Conservation (phyloP, 164 flowering plant genomes). For the Magnolia officinalis region DNA sequence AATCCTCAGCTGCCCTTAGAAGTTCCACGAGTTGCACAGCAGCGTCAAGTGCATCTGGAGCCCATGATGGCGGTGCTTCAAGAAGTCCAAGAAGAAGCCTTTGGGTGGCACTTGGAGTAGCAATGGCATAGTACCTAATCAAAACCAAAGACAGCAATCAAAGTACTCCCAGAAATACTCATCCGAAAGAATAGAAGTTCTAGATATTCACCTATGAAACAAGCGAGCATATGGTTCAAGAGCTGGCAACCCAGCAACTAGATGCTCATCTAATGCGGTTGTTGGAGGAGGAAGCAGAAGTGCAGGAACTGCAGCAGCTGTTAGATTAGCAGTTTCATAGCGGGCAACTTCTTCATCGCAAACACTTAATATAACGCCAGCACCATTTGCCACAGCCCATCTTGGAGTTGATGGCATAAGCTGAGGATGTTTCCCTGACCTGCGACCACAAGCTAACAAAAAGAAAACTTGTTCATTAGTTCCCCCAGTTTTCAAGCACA, state of each 20-base stretch:
- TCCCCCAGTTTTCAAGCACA: background rate
- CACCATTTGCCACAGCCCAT: slow-evolving; percentile 99
- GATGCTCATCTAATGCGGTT: slow-evolving; percentile 88
- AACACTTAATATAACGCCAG: slow-evolving; percentile 93
- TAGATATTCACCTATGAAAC: slow-evolving; percentile 67
- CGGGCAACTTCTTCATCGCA: slow-evolving; percentile 96
- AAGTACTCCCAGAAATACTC: background rate
- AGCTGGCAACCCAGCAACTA: slow-evolving; percentile 95
- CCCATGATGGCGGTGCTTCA: slow-evolving; percentile 99
- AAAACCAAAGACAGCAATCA: slow-evolving; percentile 5
- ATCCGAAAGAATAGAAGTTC: background rate
- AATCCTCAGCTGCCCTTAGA: slow-evolving; percentile 95
- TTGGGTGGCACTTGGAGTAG: slow-evolving; percentile 97
- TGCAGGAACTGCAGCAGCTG: slow-evolving; percentile 95
- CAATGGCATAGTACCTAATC: slow-evolving; percentile 83
- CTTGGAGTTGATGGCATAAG: slow-evolving; percentile 94
- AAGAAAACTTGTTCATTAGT: background rate
- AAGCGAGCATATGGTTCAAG: slow-evolving; percentile 95
- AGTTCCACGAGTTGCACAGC: slow-evolving; percentile 98
- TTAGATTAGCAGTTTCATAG: slow-evolving; percentile 89
- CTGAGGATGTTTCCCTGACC: slow-evolving; percentile 98
- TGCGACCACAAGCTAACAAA: slow-evolving; percentile 59
- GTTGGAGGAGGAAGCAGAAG: slow-evolving; percentile 97
- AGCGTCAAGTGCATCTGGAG: slow-evolving; percentile 99
- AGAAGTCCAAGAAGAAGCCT: slow-evolving; percentile 91